These are phyloP conservation scores for Vanilla planifolia DNA, from an alignment of 106 monocot species.

Conservation along the genomic window DNA sequence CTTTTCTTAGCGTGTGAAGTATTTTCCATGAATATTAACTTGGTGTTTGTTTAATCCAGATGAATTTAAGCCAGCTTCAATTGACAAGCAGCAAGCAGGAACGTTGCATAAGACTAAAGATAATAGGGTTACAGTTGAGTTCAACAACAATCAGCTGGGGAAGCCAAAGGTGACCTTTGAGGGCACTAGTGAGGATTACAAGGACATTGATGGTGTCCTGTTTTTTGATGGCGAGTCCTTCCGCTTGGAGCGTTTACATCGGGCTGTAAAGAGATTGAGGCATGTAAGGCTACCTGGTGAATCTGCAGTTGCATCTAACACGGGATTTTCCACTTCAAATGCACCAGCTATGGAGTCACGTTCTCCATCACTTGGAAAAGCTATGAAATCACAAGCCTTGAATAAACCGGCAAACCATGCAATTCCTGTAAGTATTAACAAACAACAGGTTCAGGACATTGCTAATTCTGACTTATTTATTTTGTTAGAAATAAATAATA, in stretches of 20 bases:
- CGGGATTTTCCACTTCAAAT: conserved; percentile 21
- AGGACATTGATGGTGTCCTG: conserved; percentile 88
- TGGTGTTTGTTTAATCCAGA: conserved; percentile 31
- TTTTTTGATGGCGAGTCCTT: conserved; percentile 95
- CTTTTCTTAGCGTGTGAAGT: not conserved
- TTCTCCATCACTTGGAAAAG: conserved; percentile 69
- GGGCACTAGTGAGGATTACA: conserved; percentile 88
- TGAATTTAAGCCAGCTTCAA: conserved; percentile 99
- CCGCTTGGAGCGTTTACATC: conserved; percentile 73
- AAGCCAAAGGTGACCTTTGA: conserved; percentile 93
- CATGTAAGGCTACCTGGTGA: conserved; percentile 77
- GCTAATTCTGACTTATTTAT: too few species aligned
- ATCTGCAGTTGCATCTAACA: conserved; percentile 29
- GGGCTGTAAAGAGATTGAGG: conserved; percentile 87
- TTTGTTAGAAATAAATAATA: too few species aligned
- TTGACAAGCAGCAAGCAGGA: conserved; percentile 91
- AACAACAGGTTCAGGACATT: not conserved
- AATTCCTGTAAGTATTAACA: conserved; percentile 52
- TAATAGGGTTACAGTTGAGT: conserved; percentile 85
- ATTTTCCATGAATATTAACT: not conserved
- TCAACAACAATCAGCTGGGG: conserved; percentile 90
- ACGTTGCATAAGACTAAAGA: conserved; percentile 91
- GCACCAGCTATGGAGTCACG: conserved; percentile 36
- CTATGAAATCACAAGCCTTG: conserved; percentile 34
- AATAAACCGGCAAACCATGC: conserved; percentile 40